phyloP scores from a whole-genome alignment of 345 rosid species.

The Murraya paniculata region DNA sequence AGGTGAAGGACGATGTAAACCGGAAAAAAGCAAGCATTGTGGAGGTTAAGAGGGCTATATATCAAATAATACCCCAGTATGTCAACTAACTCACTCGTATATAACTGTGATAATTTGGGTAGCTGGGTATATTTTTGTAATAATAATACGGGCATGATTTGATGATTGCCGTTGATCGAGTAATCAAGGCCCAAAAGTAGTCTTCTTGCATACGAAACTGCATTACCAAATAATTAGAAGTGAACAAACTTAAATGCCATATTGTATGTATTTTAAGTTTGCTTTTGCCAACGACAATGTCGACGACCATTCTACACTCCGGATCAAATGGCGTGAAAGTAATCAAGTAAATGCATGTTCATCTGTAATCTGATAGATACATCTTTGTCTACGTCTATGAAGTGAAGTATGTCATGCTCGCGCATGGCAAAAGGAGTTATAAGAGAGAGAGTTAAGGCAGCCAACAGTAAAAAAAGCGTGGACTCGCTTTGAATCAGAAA shows the following conservation, averaged over 20 bases:
- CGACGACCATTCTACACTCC: not conserved
- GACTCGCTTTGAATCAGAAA: too few relatives aligned
- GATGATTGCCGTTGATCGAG: not conserved
- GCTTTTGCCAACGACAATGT: not conserved
- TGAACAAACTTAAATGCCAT: not conserved
- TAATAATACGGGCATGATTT: not conserved
- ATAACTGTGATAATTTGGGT: too few relatives aligned
- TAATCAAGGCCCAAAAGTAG: not conserved
- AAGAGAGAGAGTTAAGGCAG: too few relatives aligned
- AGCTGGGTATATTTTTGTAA: too few relatives aligned
- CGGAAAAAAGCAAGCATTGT: slow-evolving; percentile 77
- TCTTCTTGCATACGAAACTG: not conserved
- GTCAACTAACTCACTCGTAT: not conserved
- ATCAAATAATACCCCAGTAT: slow-evolving; percentile 52
- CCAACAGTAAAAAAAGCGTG: too few relatives aligned
- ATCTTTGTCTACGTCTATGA: too few relatives aligned
- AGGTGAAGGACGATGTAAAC: slow-evolving; percentile 61
- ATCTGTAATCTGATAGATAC: too few relatives aligned
- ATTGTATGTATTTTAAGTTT: not conserved
- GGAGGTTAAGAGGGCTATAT: slow-evolving; percentile 83
- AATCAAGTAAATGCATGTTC: too few relatives aligned
- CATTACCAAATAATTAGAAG: not conserved
- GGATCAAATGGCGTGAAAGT: too few relatives aligned
- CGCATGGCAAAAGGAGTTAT: too few relatives aligned
- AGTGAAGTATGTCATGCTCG: too few relatives aligned